Base-by-base conservation (phyloP, 2,329 filamentous ascomycete species). In the Apiospora pterosperma region DNA sequence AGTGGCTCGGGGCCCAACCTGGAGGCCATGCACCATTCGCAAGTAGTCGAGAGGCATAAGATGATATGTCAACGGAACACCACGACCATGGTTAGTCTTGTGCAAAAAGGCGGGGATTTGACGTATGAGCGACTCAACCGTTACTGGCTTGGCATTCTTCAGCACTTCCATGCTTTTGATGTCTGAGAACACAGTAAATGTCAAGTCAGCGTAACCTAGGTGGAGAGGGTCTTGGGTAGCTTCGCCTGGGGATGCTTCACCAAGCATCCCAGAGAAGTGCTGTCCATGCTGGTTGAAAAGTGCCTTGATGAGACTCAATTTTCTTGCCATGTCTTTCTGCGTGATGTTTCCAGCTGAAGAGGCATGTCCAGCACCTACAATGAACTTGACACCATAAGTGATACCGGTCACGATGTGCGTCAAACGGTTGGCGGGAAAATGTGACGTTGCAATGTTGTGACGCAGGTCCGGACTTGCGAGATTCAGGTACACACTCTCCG, bases 81-180 rank as follows among this genome's bases (percentile, higher is more conserved):
- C 48, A 55, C 48, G 48, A 11, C 48, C 48, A 34, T 55, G 48
- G 3, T 55, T 11, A 4, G 48, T n/a, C 16, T 34, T 34, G 2
- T 19, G 7, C 25, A 55, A 4, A 2, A n/a, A 5, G 2, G 6
- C 1, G 11, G 48, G 48, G 16, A 55, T n/a, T 1, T n/a, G 5
- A 5, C 7, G 7, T 11, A 55, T 55, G 25, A 55, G 16, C 7
- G 2, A 1, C 3, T 55, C 25, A 8, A n/a, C 25, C 11, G 25
- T n/a, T 11, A 7, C 0, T n/a, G 7, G 2, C 7, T 55, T 55
- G 7, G 11, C 25, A 0, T 7, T 7, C 0, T 11, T n/a, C 25
- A 55, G 3, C 4, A 3, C 5, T 3, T 5, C 2, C 14, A 52
- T 8, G 25, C 14, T 3, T n/a, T 16, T 6, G 25, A 52, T 4